Evolutionary conservation across 2,329 filamentous ascomycete genomes (phyloP), one percentile per base, ranked within the genome.

Genomic region (Aspergillus brunneoviolaceus): DNA sequence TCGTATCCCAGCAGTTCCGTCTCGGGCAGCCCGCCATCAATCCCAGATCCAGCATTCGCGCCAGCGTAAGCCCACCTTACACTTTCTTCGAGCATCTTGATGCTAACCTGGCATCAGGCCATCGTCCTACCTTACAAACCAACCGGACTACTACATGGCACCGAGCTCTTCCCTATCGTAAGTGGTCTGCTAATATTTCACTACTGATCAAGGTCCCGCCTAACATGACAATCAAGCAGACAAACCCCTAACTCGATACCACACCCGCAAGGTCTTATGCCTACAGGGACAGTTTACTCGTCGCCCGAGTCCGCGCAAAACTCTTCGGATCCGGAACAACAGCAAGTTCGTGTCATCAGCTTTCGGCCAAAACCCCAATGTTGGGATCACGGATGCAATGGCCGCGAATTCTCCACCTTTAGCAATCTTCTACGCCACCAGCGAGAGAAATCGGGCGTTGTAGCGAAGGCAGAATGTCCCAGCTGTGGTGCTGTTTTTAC

Each of bases 381-480:
- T 77, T 98, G 91, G 91, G 94, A 97, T 62, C 94, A 98, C 72
- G 94, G 93, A 11, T 98, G 94, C 81, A 96, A 97, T 70, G 94
- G 94, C 21, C 88, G 93, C 31, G 91, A 96, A 71, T 98, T 98
- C 72, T 96, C 92, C 19, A 97, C 94, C 3, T 97, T 97, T 74
- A 96, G 92, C 84, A 97, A 97, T 73, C 84, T 97, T 3, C 81
- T 97, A 42, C 85, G 94, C 63, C 94, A 98, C 74, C 93, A 97
- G 76, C 86, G 94, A 49, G 94, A 98, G 77, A 97, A 96, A 76
- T 96, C 91, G 0, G 94, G 94, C 27, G 92, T 93, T 55, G 91
- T 93, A 11, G 83, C 90, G 31, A 97, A 97, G 79, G 91, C 92
- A 3, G 88, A 88, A 53, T 98, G 94, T 72, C 92, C 92, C 19